Evolutionary conservation across 345 rosid species (phyloP), one percentile per base, ranked within the genome.

Genomic region (Camelina neglecta): DNA sequence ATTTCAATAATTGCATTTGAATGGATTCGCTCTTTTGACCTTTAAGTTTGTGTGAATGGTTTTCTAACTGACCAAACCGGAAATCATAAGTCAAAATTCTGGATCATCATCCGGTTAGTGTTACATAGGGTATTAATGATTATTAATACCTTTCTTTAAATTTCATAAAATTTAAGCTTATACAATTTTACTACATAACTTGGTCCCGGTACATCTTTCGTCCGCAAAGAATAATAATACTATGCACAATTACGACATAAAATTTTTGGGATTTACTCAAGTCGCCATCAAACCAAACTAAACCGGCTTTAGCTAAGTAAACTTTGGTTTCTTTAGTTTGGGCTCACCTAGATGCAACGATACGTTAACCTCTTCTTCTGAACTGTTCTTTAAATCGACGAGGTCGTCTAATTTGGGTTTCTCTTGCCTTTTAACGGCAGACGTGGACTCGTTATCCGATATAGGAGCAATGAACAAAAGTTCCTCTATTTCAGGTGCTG

Each of bases 291-390:
- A 62, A 36, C 70, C 67, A 48, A 65, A 57, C 64, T 7, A 5
- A 49, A 71, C 80, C 75, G 38, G 60, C 5, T 64, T 49, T 20
- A 48, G 72, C 61, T 65, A 64, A 66, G 2, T 60, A 50, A 9
- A 42, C 74, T 83, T 83, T 61, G 72, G 55, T 75, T 80, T 81
- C 75, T 83, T 83, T 49, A 69, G 49, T 73, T 72, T 82, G 5
- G 82, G 81, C 53, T 87, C 94, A 11, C 96, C 96, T 72, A 93
- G 74, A 64, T 84, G 90, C 86, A 93, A 80, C 2, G 90, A 86
- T 12, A 93, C 85, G 56, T 79, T 85, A 31, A 82, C 60, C 65
- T 86, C 91, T 66, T 87, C 96, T 24, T 84, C 86, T 2, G 75
- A 79, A 54, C 79, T 80, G 58, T 80, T 87, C 81, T 85, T 81